Evolutionary conservation across 2,329 filamentous ascomycete species (phyloP).

Genomic region (Blastomyces gilchristii): DNA sequence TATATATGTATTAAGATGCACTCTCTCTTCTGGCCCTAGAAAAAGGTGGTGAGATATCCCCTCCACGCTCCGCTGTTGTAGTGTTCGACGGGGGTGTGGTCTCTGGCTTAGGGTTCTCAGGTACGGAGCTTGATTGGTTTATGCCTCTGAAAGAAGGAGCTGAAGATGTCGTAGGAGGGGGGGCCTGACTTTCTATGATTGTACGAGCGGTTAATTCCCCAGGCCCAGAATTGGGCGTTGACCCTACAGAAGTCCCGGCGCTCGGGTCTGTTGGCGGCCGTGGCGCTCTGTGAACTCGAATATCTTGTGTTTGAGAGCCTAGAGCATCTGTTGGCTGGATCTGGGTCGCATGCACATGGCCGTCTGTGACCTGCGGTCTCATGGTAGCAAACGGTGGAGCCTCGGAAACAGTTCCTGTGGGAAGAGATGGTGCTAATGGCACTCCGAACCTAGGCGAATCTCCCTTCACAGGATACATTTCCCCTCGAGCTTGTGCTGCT

Average conservation of each 20-base stretch:
- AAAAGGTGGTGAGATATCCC: constrained; percentile 7
- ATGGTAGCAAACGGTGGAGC: background rate
- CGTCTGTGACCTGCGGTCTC: background rate
- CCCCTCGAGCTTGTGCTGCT: constrained; percentile 30
- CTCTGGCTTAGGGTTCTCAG: constrained; percentile 9
- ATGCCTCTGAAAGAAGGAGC: constrained; percentile 10
- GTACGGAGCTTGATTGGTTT: constrained; percentile 8
- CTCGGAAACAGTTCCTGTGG: background rate
- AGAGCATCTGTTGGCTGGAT: constrained; percentile 8
- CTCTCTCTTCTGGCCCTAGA: constrained; percentile 1
- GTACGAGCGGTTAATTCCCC: constrained; percentile 14
- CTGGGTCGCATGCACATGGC: background rate
- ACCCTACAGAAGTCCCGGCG: constrained; percentile 4
- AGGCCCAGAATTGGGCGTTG: constrained; percentile 3
- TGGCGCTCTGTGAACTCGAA: constrained; percentile 12
- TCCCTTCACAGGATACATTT: constrained; percentile 26
- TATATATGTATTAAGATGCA: background rate
- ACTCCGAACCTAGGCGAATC: constrained; percentile 6
- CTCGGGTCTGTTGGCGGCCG: constrained; percentile 8
- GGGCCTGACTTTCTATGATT: constrained; percentile 10
- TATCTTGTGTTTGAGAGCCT: constrained; percentile 12
- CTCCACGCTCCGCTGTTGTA: constrained; percentile 7
- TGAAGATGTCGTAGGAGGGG: constrained; percentile 8
- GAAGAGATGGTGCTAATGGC: background rate
- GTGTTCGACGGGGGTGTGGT: constrained; percentile 6